These are phyloP conservation scores for Ceratocystis destructans DNA, from an alignment of 2,329 filamentous ascomycete species.

Conservation along the genomic window DNA sequence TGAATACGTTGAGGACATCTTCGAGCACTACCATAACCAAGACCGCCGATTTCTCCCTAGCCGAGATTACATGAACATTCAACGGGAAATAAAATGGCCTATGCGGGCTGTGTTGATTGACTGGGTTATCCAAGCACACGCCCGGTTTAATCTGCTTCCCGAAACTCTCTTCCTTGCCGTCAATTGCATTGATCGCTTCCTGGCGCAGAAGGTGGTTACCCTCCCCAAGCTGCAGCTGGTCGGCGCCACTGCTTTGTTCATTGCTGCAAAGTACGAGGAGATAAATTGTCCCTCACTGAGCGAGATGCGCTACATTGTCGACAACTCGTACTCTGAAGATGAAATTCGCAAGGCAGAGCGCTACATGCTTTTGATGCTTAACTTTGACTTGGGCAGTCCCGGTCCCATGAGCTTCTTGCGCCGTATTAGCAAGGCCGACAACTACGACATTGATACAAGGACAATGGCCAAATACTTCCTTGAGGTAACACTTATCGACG, in stretches of 20 bases:
- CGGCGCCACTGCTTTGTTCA: constrained; percentile 86
- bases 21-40: constrained; percentile 32
- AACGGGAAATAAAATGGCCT: constrained; percentile 97
- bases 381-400: constrained; percentile 95
- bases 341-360: constrained; percentile 95
- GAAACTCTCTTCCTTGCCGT: constrained; percentile 91
- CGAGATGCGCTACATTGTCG: constrained; percentile 98
- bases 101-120: constrained; percentile 97
- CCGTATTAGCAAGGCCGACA: constrained; percentile 94
- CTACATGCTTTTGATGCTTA: constrained; percentile 94
- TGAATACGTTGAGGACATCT: constrained; percentile 93
- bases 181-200: constrained; percentile 95
- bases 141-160: constrained; percentile 76
- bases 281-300: constrained; percentile 92
- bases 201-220: constrained; percentile 88
- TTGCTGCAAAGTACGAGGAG: constrained; percentile 96
- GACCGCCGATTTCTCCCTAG: constrained; percentile 56
- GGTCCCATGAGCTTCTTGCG: constrained; percentile 97
- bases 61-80: constrained; percentile 89
- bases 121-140: constrained; percentile 93
- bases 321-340: constrained; percentile 73
- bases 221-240: constrained; percentile 91
- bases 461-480: constrained; percentile 97
- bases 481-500: constrained; percentile 93
- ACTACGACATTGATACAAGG: constrained; percentile 89